Conservation (phyloP, 2,329 filamentous ascomycete species). For the Colletotrichum sansevieriae region DNA sequence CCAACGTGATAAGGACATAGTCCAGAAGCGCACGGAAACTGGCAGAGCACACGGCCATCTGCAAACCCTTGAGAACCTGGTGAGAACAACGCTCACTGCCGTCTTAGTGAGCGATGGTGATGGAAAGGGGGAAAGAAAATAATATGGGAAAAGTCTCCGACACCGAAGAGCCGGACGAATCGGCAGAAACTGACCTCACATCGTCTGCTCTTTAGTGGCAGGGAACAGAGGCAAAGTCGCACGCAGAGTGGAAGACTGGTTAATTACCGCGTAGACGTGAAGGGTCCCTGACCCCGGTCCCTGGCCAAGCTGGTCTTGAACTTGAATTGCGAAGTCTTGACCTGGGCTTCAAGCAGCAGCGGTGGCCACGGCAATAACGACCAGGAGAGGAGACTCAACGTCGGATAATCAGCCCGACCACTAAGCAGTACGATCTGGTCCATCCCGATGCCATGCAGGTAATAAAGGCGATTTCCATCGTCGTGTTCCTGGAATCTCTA, state of each 20-base stretch:
- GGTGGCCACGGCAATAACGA: too few relatives aligned
- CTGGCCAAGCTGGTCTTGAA: neutral
- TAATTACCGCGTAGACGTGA: slow-evolving; percentile 26
- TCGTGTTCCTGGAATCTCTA: neutral
- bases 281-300: slow-evolving; percentile 12
- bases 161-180: slow-evolving; percentile 38
- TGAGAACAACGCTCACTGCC: neutral
- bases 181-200: slow-evolving; percentile 34
- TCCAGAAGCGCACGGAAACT: too few relatives aligned
- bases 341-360: neutral
- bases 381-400: too few relatives aligned
- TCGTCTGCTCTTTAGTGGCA: neutral
- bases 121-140: slow-evolving; percentile 18
- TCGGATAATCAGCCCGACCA: neutral
- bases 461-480: neutral
- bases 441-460: neutral
- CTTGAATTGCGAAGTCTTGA: neutral
- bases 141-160: slow-evolving; percentile 29
- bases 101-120: neutral
- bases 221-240: slow-evolving; percentile 31
- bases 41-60: neutral
- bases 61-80: neutral
- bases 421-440: neutral
- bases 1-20: too few relatives aligned
- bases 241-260: slow-evolving; percentile 36